Evolutionary conservation across 257 asterid species (phyloP).

Genomic region (Anisodus acutangulus): DNA sequence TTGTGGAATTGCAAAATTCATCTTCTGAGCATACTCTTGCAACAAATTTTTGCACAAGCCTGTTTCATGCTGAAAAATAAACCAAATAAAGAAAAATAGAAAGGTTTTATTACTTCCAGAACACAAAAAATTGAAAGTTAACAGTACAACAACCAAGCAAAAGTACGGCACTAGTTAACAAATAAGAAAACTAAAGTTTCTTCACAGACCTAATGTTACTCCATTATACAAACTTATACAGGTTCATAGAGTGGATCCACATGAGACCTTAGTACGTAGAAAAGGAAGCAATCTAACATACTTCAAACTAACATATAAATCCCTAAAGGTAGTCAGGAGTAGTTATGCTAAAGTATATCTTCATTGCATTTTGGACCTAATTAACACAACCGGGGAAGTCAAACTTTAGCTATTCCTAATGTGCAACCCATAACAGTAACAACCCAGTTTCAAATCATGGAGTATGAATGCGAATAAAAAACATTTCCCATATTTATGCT

Average conservation of each 20-base stretch:
- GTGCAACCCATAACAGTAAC: not conserved
- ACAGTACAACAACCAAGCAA: not conserved
- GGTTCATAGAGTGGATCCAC: conserved; percentile 10
- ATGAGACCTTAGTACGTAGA: not conserved
- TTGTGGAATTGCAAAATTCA: conserved; percentile 81
- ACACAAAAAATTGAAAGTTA: not conserved
- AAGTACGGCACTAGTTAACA: not conserved
- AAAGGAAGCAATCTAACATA: conserved; percentile 4
- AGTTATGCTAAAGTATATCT: not conserved
- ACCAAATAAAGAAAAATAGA: not conserved
- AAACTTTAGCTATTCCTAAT: not conserved
- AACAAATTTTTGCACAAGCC: conserved; percentile 91
- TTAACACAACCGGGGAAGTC: not conserved
- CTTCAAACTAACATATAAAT: conserved; percentile 16
- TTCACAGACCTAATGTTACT: not conserved
- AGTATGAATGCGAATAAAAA: not conserved
- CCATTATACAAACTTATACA: not conserved
- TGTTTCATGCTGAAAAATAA: conserved; percentile 79
- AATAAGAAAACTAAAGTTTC: not conserved
- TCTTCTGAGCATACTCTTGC: conserved; percentile 96
- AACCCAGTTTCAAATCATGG: not conserved
- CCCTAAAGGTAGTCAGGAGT: not conserved
- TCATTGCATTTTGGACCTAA: not conserved
- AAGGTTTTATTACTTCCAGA: not conserved
- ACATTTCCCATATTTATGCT: not conserved